These are phyloP conservation scores for Cladosporium sp. DNA, from an alignment of 2,329 filamentous ascomycete genomes.

Conservation along the genomic window DNA sequence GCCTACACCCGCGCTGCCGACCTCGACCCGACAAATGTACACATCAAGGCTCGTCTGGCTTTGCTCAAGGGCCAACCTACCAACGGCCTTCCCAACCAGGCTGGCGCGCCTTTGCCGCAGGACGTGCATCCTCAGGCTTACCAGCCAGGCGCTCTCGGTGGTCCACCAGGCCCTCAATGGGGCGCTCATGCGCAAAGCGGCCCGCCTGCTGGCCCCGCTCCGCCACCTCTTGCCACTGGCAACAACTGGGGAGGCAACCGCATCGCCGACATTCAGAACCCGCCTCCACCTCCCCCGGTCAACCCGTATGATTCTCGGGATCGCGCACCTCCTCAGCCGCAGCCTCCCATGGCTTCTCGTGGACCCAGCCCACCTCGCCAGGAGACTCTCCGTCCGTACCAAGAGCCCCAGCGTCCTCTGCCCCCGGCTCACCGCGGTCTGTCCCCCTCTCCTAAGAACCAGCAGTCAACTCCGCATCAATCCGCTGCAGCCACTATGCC, in stretches of 20 bases:
- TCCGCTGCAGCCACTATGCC: conserved; percentile 45
- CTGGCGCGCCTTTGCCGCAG: conserved; percentile 78
- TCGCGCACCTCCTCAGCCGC: conserved; percentile 58
- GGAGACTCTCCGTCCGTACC: conserved; percentile 53
- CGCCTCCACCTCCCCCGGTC: conserved; percentile 55
- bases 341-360: conserved; percentile 16
- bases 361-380: conserved; percentile 56
- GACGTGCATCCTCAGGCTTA: conserved; percentile 96
- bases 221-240: conserved; percentile 44
- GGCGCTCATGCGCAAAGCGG: conserved; percentile 64
- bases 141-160: conserved; percentile 67
- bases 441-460: conserved; percentile 55
- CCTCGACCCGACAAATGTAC: conserved; percentile 83
- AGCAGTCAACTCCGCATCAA: conserved; percentile 46
- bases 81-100: conserved; percentile 64
- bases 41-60: conserved; percentile 92
- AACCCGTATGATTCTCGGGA: conserved; percentile 81
- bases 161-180: conserved; percentile 84
- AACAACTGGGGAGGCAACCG: conserved; percentile 58
- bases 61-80: conserved; percentile 71
- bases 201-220: conserved; percentile 59
- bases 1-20: conserved; percentile 93
- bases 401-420: conserved; percentile 32
- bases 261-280: conserved; percentile 69
- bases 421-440: conserved; percentile 49